Conservation (phyloP, 2,329 filamentous ascomycete genomes). For the Fonsecaea nubica region DNA sequence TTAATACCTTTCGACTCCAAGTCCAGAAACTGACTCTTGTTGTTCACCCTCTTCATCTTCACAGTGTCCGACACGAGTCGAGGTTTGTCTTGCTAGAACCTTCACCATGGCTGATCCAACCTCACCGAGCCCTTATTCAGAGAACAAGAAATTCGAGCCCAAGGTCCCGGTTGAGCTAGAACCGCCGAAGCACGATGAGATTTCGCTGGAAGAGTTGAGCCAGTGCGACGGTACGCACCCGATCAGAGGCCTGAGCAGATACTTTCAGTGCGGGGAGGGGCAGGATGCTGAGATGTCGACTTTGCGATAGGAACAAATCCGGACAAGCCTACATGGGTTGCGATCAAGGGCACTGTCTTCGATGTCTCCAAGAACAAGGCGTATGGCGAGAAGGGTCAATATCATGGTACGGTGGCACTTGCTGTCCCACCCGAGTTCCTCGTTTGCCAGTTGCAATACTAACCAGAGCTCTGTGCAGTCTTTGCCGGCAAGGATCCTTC, state of each 20-base stretch:
- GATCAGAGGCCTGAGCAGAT: background rate
- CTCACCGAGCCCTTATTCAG: conserved; percentile 40
- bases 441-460: background rate
- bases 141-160: conserved; percentile 49
- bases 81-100: conserved; percentile 20
- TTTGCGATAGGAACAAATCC: conserved; percentile 47
- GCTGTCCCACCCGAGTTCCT: conserved; percentile 8
- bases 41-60: background rate
- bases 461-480: conserved; percentile 61
- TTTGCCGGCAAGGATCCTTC: conserved; percentile 97
- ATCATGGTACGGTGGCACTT: conserved; percentile 70
- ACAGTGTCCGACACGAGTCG: conserved; percentile 27
- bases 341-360: conserved; percentile 87
- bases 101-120: conserved; percentile 37
- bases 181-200: conserved; percentile 85
- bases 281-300: conserved; percentile 17
- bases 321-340: conserved; percentile 63
- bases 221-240: conserved; percentile 76
- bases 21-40: conserved; percentile 5
- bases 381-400: conserved; percentile 81
- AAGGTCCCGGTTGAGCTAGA: conserved; percentile 64
- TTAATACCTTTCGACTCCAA: conserved; percentile 1
- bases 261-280: background rate
- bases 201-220: conserved; percentile 78
- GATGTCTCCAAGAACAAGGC: conserved; percentile 90